phyloP scores from a whole-genome alignment of 2,329 filamentous ascomycete genomes.

The Gremmenia infestans region DNA sequence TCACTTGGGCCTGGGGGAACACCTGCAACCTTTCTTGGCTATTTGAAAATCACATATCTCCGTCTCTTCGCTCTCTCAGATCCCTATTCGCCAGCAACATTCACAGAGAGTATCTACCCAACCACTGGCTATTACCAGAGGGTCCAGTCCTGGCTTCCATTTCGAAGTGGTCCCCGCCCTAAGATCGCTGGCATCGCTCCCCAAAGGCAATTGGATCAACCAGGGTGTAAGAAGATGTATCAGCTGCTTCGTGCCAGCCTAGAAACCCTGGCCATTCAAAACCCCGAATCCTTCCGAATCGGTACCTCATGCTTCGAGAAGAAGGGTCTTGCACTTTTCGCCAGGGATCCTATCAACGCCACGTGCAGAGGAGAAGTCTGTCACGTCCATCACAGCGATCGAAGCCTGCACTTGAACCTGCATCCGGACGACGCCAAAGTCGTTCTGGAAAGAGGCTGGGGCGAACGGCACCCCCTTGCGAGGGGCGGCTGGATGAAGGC shows the following conservation, averaged over 20 bases:
- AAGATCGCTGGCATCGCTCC: conserved; percentile 71
- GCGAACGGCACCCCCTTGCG: conserved; percentile 63
- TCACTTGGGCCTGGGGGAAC: conserved; percentile 76
- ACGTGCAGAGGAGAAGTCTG: conserved; percentile 77
- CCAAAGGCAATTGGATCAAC: conserved; percentile 72
- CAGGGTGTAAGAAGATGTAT: conserved; percentile 50
- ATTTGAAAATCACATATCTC: conserved; percentile 67
- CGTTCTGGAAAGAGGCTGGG: conserved; percentile 73
- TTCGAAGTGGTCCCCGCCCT: conserved; percentile 60
- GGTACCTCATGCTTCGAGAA: conserved; percentile 77
- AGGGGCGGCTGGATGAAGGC: conserved; percentile 60
- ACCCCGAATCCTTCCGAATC: conserved; percentile 48
- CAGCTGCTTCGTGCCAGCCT: conserved; percentile 49
- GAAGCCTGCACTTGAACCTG: conserved; percentile 73
- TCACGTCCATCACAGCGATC: conserved; percentile 73
- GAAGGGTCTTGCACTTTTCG: conserved; percentile 72
- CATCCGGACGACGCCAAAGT: conserved; percentile 72
- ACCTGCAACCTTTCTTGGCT: conserved; percentile 67
- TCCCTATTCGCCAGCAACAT: conserved; percentile 55
- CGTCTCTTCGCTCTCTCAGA: conserved; percentile 67
- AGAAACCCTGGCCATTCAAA: conserved; percentile 42
- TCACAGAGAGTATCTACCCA: conserved; percentile 48
- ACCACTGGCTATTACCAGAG: conserved; percentile 52
- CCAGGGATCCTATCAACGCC: conserved; percentile 57
- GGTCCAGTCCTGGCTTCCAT: conserved; percentile 45